phyloP scores from a whole-genome alignment of 306 rosid genomes.

The Trifolium dubium region DNA sequence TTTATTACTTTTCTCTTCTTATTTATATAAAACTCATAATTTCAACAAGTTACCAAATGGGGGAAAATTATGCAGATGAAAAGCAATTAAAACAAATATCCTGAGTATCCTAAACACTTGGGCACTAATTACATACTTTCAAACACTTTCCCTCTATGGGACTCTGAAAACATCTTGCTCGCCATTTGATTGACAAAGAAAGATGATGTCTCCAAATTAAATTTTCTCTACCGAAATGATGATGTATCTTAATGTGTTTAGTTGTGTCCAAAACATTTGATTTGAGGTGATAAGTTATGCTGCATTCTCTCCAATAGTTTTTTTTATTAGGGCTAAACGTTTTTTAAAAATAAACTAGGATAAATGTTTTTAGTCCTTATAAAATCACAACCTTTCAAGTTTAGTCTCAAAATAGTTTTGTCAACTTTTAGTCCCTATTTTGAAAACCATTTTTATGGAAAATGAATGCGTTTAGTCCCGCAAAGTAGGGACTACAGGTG shows the following conservation, averaged over 20 bases:
- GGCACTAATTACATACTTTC: neutral
- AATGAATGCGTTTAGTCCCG: neutral
- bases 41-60: neutral
- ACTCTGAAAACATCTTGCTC: slow-evolving; percentile 4
- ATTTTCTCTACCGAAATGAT: slow-evolving; percentile 6
- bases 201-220: neutral
- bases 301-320: neutral
- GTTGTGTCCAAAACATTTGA: neutral
- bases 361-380: too few relatives aligned
- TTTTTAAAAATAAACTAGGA: too few relatives aligned
- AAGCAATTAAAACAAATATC: neutral
- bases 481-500: neutral
- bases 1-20: neutral
- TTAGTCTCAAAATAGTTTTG: too few relatives aligned
- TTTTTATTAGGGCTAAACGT: too few relatives aligned
- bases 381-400: too few relatives aligned
- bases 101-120: neutral
- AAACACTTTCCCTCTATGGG: neutral
- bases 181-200: slow-evolving; percentile 9
- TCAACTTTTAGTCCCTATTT: neutral
- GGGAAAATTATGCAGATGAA: neutral
- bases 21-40: neutral
- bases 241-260: slow-evolving; percentile 10
- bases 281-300: neutral
- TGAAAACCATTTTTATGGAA: too few relatives aligned